Conservation (phyloP, 2,329 filamentous ascomycete species). For the Aureobasidium pullulans region DNA sequence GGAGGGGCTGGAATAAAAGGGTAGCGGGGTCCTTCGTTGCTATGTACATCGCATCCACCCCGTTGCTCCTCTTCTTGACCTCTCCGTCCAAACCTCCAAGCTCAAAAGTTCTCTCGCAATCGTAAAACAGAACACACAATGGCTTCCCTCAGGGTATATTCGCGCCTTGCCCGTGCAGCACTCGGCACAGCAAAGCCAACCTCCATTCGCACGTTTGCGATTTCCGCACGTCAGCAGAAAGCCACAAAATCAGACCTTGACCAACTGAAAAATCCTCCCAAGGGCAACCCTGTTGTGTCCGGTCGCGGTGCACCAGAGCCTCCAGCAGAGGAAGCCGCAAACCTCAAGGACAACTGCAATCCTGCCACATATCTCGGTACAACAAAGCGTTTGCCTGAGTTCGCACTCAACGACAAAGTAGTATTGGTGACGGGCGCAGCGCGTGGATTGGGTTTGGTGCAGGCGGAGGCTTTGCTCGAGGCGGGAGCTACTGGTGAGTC, state of each 20-base stretch:
- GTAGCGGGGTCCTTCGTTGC: not conserved
- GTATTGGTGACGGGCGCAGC: slow-evolving; percentile 66
- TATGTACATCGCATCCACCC: not conserved
- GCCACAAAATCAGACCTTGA: slow-evolving; percentile 3
- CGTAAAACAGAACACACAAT: not conserved
- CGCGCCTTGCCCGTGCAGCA: not conserved
- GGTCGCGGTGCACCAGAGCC: slow-evolving; percentile 24
- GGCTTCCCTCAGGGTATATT: slow-evolving; percentile 1
- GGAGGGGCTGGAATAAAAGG: slow-evolving; percentile 1
- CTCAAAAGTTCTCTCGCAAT: not conserved
- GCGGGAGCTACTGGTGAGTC: slow-evolving; percentile 59
- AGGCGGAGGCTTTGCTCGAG: slow-evolving; percentile 66
- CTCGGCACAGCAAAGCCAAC: not conserved
- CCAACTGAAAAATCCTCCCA: slow-evolving; percentile 23
- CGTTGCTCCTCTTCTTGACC: not conserved
- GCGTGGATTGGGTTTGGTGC: slow-evolving; percentile 63
- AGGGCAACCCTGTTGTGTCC: slow-evolving; percentile 24
- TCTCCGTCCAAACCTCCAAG: not conserved
- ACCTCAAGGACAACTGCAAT: slow-evolving; percentile 24
- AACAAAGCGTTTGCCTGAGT: slow-evolving; percentile 56
- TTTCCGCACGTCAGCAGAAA: not conserved
- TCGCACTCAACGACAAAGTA: slow-evolving; percentile 64
- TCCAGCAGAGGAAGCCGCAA: slow-evolving; percentile 25
- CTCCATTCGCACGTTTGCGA: not conserved
- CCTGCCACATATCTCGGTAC: slow-evolving; percentile 29